A percentile compares a stretch with the other conserved stretches of the same genome.
Conservation (phyloP, 2,329 filamentous ascomycete genomes). For the Neophaeococcomyces aloes region DNA sequence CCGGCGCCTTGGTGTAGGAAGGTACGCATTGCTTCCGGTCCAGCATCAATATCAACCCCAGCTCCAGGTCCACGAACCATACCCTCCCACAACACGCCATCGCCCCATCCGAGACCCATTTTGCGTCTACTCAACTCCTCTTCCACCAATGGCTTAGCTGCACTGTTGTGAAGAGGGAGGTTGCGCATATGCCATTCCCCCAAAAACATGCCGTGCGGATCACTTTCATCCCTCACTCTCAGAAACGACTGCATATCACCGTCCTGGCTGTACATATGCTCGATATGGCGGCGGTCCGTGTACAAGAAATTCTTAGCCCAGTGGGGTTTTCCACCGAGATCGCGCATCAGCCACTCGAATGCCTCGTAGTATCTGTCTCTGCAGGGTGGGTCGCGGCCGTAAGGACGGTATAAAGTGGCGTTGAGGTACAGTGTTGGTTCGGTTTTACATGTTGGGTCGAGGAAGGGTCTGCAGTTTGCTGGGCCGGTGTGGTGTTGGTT, state of each 20-base stretch:
- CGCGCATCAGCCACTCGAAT: constrained; percentile 83
- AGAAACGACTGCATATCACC: constrained; percentile 57
- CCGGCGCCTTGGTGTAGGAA: not conserved
- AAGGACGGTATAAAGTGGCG: constrained; percentile 78
- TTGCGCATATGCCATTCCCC: constrained; percentile 78
- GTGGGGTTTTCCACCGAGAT: constrained; percentile 70
- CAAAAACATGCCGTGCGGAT: constrained; percentile 77
- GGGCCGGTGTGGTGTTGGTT: constrained; percentile 21
- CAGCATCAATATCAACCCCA: constrained; percentile 7
- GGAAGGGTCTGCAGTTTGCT: constrained; percentile 44
- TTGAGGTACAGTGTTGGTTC: constrained; percentile 79
- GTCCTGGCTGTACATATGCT: constrained; percentile 60
- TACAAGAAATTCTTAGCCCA: constrained; percentile 86
- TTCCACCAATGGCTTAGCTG: constrained; percentile 14
- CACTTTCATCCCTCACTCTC: constrained; percentile 56
- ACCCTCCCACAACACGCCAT: constrained; percentile 20
- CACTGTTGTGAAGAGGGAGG: constrained; percentile 39
- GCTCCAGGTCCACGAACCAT: not conserved
- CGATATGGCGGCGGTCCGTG: constrained; percentile 49
- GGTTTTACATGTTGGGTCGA: constrained; percentile 60
- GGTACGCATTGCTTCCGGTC: no score
- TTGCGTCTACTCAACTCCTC: constrained; percentile 13
- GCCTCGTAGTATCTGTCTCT: constrained; percentile 70
- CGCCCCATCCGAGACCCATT: constrained; percentile 19
- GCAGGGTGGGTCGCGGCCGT: constrained; percentile 66